phyloP scores from a whole-genome alignment of 257 asterid species.

The Echites panduratus region DNA sequence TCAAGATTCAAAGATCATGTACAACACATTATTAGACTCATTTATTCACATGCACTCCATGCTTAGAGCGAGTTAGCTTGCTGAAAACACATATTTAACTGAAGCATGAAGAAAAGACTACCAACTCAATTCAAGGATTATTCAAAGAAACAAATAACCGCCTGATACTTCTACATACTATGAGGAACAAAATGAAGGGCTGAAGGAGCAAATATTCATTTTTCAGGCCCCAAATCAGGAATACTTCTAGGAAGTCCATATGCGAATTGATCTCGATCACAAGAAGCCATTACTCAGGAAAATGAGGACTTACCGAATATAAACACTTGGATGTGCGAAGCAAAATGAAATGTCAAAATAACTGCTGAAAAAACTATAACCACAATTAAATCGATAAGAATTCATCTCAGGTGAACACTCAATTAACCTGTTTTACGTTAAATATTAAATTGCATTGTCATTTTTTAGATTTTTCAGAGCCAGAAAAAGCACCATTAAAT shows the following conservation, averaged over 20 bases:
- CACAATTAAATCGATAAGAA: background rate
- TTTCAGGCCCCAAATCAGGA: background rate
- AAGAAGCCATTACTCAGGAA: background rate
- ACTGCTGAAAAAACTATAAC: background rate
- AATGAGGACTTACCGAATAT: background rate
- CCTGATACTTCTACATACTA: background rate
- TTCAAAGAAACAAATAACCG: background rate
- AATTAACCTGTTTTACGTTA: background rate
- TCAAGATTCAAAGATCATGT: background rate
- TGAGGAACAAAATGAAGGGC: background rate
- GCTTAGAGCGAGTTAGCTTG: background rate
- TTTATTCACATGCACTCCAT: background rate
- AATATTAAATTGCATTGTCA: background rate
- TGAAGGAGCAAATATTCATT: background rate
- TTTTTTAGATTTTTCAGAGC: background rate
- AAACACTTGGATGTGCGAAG: background rate
- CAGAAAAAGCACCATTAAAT: background rate
- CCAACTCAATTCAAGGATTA: background rate
- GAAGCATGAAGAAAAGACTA: background rate
- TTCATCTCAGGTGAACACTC: background rate
- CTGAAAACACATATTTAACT: conserved; percentile 1
- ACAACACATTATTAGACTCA: background rate
- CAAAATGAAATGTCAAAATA: background rate
- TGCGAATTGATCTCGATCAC: background rate
- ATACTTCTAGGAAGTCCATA: background rate